phyloP scores from a whole-genome alignment of 148 eudicot genomes.

The Euryodendron excelsum region DNA sequence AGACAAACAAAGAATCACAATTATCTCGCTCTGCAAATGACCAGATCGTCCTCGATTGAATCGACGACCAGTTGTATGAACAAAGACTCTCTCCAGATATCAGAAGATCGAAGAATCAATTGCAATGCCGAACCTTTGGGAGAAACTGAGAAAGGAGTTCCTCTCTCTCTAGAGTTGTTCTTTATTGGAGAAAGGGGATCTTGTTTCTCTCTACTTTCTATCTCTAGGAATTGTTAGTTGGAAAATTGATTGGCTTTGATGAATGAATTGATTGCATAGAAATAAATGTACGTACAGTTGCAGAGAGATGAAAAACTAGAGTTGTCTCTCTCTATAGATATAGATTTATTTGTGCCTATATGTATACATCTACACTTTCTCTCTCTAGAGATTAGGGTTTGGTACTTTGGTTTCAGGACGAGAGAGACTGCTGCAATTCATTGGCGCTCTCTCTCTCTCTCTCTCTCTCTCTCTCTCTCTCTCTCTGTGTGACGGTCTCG shows the following conservation, averaged over 20 bases:
- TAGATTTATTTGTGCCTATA: neutral
- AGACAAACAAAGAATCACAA: neutral
- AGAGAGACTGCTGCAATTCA: neutral
- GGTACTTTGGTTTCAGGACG: neutral
- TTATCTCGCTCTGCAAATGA: neutral
- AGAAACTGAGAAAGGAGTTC: neutral
- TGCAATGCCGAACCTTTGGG: neutral
- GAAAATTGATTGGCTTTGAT: neutral
- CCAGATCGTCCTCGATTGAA: neutral
- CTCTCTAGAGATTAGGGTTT: slow-evolving; percentile 5
- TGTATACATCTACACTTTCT: neutral
- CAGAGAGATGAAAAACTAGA: neutral
- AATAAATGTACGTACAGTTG: neutral
- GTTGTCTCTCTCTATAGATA: neutral
- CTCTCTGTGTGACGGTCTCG: neutral
- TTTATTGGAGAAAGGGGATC: no score
- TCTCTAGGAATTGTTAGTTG: neutral
- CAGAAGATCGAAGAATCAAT: neutral
- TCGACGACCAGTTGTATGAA: neutral
- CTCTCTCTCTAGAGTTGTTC: no score
- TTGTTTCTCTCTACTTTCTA: neutral
- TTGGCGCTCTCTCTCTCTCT: neutral
- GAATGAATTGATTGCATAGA: neutral
- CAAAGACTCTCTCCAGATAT: neutral
- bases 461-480: neutral